These are phyloP conservation scores for Carex kokanica DNA, from an alignment of 176 grass and related monocot genomes.

Conservation along the genomic window DNA sequence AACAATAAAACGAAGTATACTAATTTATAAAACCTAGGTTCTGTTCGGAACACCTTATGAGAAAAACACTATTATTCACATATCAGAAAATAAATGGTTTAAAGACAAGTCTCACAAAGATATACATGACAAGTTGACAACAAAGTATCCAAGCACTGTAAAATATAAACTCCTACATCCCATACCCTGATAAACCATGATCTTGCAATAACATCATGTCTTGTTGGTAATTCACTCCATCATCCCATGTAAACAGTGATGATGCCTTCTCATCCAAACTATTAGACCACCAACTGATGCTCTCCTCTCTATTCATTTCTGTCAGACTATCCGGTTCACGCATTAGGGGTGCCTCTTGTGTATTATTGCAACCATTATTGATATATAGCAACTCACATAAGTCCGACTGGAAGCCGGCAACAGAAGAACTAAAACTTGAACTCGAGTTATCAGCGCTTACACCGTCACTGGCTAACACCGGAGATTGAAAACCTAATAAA, in stretches of 20 bases:
- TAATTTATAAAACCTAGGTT: neutral
- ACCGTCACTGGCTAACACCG: slow-evolving; percentile 15
- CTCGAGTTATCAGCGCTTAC: slow-evolving; percentile 25
- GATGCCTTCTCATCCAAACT: slow-evolving; percentile 34
- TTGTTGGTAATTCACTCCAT: slow-evolving; percentile 30
- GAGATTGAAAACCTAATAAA: slow-evolving; percentile 45
- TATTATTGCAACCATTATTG: slow-evolving; percentile 27
- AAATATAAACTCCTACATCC: neutral
- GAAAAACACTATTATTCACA: slow-evolving; percentile 18
- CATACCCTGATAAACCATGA: slow-evolving; percentile 25
- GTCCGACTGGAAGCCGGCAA: slow-evolving; percentile 34
- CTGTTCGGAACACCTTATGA: neutral
- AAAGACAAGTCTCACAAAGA: neutral
- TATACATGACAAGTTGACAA: neutral
- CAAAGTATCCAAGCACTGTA: neutral
- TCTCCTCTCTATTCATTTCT: slow-evolving; percentile 34
- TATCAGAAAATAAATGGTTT: slow-evolving; percentile 1
- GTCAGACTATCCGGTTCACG: slow-evolving; percentile 38
- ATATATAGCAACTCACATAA: slow-evolving; percentile 44
- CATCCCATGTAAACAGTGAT: slow-evolving; percentile 40
- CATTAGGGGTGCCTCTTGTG: slow-evolving; percentile 28
- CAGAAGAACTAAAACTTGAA: slow-evolving; percentile 21
- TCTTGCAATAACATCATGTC: slow-evolving; percentile 46
- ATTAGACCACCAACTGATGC: slow-evolving; percentile 11
- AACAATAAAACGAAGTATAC: neutral